phyloP scores from a whole-genome alignment of 768 basidiomycete genomes.

The Daedaleopsis nitida region DNA sequence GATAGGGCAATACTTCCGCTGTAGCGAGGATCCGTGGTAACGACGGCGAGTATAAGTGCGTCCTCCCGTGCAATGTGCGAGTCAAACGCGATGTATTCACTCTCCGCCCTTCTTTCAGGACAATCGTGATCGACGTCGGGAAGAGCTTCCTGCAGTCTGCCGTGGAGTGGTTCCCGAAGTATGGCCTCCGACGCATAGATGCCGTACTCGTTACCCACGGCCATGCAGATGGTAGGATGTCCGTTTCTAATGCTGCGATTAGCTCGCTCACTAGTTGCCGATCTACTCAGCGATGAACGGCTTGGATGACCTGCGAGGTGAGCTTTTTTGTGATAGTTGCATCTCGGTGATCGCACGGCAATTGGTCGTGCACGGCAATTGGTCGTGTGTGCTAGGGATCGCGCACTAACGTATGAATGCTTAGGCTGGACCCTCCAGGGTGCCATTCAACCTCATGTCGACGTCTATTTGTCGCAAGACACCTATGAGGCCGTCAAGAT shows the following conservation, averaged over 20 bases:
- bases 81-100: constrained; percentile 1
- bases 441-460: constrained; percentile 71
- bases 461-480: constrained; percentile 67
- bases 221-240: constrained; percentile 72
- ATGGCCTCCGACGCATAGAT: constrained; percentile 70
- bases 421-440: constrained; percentile 72
- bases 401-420: background rate
- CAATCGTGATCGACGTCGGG: constrained; percentile 81
- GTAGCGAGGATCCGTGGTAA: constrained; percentile 52
- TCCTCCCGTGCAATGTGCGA: constrained; percentile 22
- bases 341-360: background rate
- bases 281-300: constrained; percentile 75
- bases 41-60: constrained; percentile 53
- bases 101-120: constrained; percentile 42
- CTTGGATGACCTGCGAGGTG: constrained; percentile 84
- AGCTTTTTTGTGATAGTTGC: constrained; percentile 17
- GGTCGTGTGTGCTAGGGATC: too few relatives aligned
- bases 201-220: constrained; percentile 85
- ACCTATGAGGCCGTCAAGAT: constrained; percentile 69
- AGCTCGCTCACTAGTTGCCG: background rate
- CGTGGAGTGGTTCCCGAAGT: constrained; percentile 65
- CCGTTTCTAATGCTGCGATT: background rate
- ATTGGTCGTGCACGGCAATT: too few relatives aligned
- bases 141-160: constrained; percentile 75
- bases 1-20: constrained; percentile 71